Evolutionary conservation across 73 alveolate species (phyloP).

Genomic region (Paramecium sexaurelia): DNA sequence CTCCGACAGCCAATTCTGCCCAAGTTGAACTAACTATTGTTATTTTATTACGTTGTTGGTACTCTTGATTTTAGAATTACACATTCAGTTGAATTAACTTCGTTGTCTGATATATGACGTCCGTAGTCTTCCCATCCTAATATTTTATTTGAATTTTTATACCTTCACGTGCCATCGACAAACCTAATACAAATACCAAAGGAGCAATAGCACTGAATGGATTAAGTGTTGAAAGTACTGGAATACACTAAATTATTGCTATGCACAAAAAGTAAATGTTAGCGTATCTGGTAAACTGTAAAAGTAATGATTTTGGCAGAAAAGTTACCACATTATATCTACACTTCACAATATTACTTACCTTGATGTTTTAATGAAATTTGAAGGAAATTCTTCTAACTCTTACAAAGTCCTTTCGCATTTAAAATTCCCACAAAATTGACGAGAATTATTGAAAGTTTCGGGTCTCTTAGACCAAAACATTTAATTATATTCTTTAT

Average conservation of each 20-base stretch:
- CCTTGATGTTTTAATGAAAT: constrained; percentile 86
- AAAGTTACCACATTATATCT: constrained; percentile 74
- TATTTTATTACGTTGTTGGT: background rate
- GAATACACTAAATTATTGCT: constrained; percentile 88
- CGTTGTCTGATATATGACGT: constrained; percentile 68
- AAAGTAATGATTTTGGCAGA: constrained; percentile 78
- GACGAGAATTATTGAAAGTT: background rate
- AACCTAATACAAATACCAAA: constrained; percentile 93
- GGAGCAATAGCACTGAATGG: constrained; percentile 98
- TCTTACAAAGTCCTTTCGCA: background rate
- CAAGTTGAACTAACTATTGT: constrained; percentile 23
- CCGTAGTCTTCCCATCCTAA: constrained; percentile 66
- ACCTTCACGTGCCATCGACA: constrained; percentile 95
- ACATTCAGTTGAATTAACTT: constrained; percentile 58
- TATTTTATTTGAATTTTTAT: background rate
- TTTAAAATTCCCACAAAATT: background rate
- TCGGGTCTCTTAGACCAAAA: constrained; percentile 36
- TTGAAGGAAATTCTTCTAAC: constrained; percentile 59
- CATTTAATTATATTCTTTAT: background rate
- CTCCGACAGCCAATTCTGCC: constrained; percentile 92
- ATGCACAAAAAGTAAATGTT: constrained; percentile 84
- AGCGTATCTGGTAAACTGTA: constrained; percentile 81
- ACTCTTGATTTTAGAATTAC: background rate
- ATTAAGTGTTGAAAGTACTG: constrained; percentile 91
- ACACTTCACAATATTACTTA: background rate